Evolutionary conservation across 306 rosid species (phyloP), one percentile per base, ranked within the genome.

Genomic region (Canavalia gladiata): DNA sequence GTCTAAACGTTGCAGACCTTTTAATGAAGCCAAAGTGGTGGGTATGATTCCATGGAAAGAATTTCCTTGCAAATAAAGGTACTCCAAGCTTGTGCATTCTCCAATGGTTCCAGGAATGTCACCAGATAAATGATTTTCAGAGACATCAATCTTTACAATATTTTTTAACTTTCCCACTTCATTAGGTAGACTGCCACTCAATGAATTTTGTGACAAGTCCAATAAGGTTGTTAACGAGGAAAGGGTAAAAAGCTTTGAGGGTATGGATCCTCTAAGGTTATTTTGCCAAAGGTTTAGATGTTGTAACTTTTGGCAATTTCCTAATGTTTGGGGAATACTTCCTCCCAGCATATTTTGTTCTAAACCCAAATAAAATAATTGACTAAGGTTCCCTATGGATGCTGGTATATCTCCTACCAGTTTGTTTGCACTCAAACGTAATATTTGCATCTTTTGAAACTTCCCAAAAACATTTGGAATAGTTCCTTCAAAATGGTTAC

Each of bases 21-120:
- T 85, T 8, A 82, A 5, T 34, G 77, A 55, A 66, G 45, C 56
- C 76, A 85, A 63, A 6, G 76, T 43, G 4, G 76, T 65, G 54
- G 94, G 92, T 33, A 87, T 29, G 46, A 0, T 79, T 49, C 86
- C 83, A 1, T 3, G 10, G 30, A 90, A 81, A 7, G n/a, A 75
- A 34, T 83, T 88, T 0, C 76, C 84, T 10, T 82, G 60, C 3
- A 88, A 45, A 51, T 39, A 25, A 25, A 88, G 83, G 28, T 18
- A 11, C 29, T 79, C 88, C 35, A 88, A 33, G 11, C 51, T 58
- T 42, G 1, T 35, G 47, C 88, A 87, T 0, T 64, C 77, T 25
- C 87, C 78, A 1, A 87, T 81, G 2, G 37, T 68, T 73, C 0
- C 2, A 4, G 92, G 90, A 70, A 88, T 85, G 1, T 75, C 50